These are phyloP conservation scores for Globisporangium heterothallicum DNA, from an alignment of 352 stramenopile species.

Conservation along the genomic window DNA sequence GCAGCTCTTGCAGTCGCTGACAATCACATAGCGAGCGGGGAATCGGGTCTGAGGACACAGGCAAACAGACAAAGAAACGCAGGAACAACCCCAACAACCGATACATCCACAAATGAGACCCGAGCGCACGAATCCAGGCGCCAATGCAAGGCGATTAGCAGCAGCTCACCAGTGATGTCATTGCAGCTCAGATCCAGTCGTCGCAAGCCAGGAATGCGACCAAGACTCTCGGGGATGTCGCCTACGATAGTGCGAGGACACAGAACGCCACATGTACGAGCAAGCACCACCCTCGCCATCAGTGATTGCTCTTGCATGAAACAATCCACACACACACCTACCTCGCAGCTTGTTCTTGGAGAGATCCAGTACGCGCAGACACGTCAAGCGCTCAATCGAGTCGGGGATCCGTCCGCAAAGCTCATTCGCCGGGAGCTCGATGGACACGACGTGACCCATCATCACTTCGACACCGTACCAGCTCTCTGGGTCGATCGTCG, in stretches of 20 bases:
- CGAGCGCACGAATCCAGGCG: neutral
- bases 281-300: too few relatives aligned
- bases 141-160: neutral
- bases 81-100: too few relatives aligned
- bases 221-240: conserved; percentile 48
- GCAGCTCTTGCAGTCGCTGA: conserved; percentile 61
- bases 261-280: neutral
- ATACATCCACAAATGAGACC: neutral
- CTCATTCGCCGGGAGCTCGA: conserved; percentile 70
- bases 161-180: conserved; percentile 40
- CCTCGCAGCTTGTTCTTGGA: conserved; percentile 77
- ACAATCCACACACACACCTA: neutral
- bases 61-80: neutral
- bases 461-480: conserved; percentile 77
- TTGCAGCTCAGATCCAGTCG: conserved; percentile 81
- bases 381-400: conserved; percentile 45
- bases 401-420: conserved; percentile 34
- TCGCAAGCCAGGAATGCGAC: conserved; percentile 44
- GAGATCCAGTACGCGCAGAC: conserved; percentile 70
- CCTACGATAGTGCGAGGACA: too few relatives aligned
- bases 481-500: conserved; percentile 60
- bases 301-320: neutral
- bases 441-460: conserved; percentile 66
- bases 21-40: conserved; percentile 41
- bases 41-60: conserved; percentile 27